Conservation (phyloP, 495 filamentous ascomycete species). For the Bacidia gigantensis region DNA sequence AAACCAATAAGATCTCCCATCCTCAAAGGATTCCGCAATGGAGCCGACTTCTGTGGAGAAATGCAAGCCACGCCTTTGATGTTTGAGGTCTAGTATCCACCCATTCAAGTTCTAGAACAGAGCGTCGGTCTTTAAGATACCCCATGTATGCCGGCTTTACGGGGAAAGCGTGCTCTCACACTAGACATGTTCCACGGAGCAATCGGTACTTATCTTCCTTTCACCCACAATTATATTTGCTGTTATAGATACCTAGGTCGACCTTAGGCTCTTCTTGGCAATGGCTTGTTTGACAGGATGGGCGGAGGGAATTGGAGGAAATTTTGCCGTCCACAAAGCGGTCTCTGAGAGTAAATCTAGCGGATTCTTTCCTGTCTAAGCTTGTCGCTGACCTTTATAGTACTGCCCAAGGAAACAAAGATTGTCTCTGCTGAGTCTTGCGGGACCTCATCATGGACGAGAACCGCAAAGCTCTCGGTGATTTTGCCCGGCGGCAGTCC, state of each 20-base stretch:
- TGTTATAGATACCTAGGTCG: not conserved
- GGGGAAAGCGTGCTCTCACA: no score
- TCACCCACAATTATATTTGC: not conserved
- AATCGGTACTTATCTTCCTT: no score
- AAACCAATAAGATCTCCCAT: no score
- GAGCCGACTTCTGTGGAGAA: no score
- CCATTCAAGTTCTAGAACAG: no score
- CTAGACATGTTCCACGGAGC: no score
- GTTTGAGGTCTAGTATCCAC: no score
- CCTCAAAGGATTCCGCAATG: no score
- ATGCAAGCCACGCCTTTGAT: no score
- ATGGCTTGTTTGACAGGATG: constrained; percentile 13
- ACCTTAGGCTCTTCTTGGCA: not conserved
- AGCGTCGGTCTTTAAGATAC: no score
- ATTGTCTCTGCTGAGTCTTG: constrained; percentile 18
- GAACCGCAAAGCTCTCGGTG: constrained; percentile 21
- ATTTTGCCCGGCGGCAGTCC: constrained; percentile 18
- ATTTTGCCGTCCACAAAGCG: constrained; percentile 22
- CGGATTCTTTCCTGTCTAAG: constrained; percentile 14
- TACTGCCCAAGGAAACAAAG: constrained; percentile 20
- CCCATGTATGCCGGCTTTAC: no score
- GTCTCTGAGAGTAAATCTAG: constrained; percentile 17
- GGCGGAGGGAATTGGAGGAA: constrained; percentile 15
- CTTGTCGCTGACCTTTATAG: constrained; percentile 9
- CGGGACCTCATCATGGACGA: constrained; percentile 24